Base-by-base conservation (phyloP, 2,329 filamentous ascomycete species). In the Didymellaceae sp. region DNA sequence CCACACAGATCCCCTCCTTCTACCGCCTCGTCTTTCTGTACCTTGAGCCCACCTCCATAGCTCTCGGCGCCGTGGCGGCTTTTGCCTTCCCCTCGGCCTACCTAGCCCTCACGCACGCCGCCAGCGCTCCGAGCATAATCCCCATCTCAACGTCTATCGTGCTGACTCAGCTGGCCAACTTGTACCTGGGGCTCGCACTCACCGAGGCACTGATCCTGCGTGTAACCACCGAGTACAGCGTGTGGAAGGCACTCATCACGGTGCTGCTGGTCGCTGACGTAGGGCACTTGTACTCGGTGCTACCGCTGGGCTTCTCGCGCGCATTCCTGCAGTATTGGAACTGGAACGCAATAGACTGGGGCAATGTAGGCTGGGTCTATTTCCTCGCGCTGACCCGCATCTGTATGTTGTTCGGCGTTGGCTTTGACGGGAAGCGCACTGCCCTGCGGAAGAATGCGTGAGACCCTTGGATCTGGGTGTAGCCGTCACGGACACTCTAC, bases 131-230 rank as follows among this genome's bases (percentile, higher is more conserved):
- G 50, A 44, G 69, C 21, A 65, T 65, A 18, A 71, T 86, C 6
- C 83, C 87, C 1, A 74, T 81, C 26, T 81, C 80, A 31, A 88
- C 87, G 1, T 81, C 83, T 8, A 83, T 91, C 51, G 84, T 85
- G 31, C 78, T 92, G 62, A 84, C 85, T 14, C 89, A 93, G 74
- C 81, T 93, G 24, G 87, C 87, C 33, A 92, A 91, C 72, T 78
- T 92, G 55, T 93, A 92, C 74, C 72, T 92, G 30, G 82, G 89
- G 50, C 90, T 92, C 71, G 84, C 87, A 46, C 74, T 93, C 64
- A 90, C 88, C 74, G 89, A 94, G 74, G 88, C 87, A 2, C 74
- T 91, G 18, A 86, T 93, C 10, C 79, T 93, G 57, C 85, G 90
- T 32, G 79, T 82, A 13, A 90, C 89, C 6, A 75, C 77, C 40